These are phyloP conservation scores for Daldinia caldariorum DNA, from an alignment of 495 filamentous ascomycete genomes.

Conservation along the genomic window DNA sequence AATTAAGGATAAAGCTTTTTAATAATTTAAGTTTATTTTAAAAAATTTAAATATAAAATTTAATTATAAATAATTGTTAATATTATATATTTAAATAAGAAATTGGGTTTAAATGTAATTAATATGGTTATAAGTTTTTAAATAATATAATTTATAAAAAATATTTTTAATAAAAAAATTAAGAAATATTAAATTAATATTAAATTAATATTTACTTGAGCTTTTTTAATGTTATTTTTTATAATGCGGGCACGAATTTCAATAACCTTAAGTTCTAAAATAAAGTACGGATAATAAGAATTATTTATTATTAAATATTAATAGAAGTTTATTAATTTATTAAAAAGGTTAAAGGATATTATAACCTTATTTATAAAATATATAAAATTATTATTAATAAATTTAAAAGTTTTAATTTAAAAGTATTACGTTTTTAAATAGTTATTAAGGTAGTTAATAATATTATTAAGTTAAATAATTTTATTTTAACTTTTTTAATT, in stretches of 20 bases:
- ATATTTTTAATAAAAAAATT: neutral
- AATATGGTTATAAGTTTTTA: neutral
- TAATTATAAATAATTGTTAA: conserved; percentile 9
- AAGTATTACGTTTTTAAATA: too few relatives aligned
- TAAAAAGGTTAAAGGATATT: too few relatives aligned
- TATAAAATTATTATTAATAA: too few relatives aligned
- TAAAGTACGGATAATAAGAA: neutral
- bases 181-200: conserved; percentile 4
- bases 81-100: too few relatives aligned
- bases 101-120: too few relatives aligned
- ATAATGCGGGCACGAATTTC: neutral
- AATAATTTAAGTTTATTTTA: too few relatives aligned
- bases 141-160: conserved; percentile 4
- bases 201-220: conserved; percentile 3
- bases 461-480: too few relatives aligned
- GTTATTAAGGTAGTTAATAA: too few relatives aligned
- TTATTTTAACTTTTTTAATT: too few relatives aligned
- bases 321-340: neutral
- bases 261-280: neutral
- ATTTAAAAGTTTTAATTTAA: too few relatives aligned
- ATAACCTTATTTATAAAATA: too few relatives aligned
- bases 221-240: neutral
- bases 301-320: neutral
- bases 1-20: too few relatives aligned
- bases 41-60: neutral